Percentiles rank a stretch among this genome's conserved stretches.
These are phyloP conservation scores for Fusarium illudens DNA, from an alignment of 2,329 filamentous ascomycete genomes.

Conservation along the genomic window DNA sequence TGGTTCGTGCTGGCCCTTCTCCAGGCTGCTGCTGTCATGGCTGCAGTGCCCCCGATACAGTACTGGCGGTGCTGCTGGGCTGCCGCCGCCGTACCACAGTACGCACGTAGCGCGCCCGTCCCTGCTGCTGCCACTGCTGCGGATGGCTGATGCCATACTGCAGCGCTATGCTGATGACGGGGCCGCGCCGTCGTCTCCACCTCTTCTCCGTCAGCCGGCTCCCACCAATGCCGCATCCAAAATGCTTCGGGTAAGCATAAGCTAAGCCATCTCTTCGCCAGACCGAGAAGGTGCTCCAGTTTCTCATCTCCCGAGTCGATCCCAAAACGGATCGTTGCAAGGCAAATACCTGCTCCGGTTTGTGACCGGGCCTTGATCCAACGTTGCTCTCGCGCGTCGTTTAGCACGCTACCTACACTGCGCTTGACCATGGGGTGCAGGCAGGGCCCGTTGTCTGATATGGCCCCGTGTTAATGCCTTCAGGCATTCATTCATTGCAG, in stretches of 20 bases:
- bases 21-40: constrained; percentile 30
- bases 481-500: constrained; percentile 15
- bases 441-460: constrained; percentile 26
- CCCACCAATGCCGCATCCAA: constrained; percentile 36
- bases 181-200: constrained; percentile 37
- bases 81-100: not conserved
- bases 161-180: constrained; percentile 34
- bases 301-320: constrained; percentile 38
- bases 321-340: constrained; percentile 29
- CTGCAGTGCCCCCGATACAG: constrained; percentile 25
- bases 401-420: not conserved
- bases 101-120: constrained; percentile 21
- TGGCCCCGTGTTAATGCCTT: constrained; percentile 30
- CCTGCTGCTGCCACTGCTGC: constrained; percentile 12
- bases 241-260: constrained; percentile 42
- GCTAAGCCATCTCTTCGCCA: constrained; percentile 37
- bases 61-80: not conserved
- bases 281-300: constrained; percentile 30
- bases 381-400: constrained; percentile 10
- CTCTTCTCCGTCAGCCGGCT: constrained; percentile 33
- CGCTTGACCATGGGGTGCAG: constrained; percentile 16
- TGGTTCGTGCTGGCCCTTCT: constrained; percentile 37
- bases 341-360: constrained; percentile 26
- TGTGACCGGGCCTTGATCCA: constrained; percentile 29
- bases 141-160: constrained; percentile 31